Evolutionary conservation across 345 rosid species (phyloP).

Genomic region (Litchi chinensis): DNA sequence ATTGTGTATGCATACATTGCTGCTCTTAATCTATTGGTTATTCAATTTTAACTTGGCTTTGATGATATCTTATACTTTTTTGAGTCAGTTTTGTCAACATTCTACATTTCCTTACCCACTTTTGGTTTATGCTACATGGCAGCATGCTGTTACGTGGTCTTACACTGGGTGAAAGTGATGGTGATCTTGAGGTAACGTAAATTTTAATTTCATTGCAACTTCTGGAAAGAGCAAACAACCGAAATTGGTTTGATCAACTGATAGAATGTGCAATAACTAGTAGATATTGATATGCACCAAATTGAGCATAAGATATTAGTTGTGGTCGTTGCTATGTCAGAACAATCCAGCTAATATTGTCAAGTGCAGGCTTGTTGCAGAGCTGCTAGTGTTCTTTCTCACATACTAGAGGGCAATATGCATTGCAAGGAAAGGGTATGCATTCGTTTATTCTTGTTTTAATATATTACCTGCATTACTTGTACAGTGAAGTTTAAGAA

Average conservation of each 20-base stretch:
- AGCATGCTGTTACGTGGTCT: slow-evolving; percentile 93
- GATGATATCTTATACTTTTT: background rate
- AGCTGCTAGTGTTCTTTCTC: slow-evolving; percentile 94
- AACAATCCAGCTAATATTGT: slow-evolving; percentile 34
- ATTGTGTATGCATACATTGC: slow-evolving; percentile 16
- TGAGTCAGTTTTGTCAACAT: background rate
- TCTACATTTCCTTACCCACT: background rate
- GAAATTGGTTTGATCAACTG: background rate
- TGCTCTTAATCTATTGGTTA: background rate
- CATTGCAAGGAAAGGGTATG: slow-evolving; percentile 91
- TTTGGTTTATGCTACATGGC: slow-evolving; percentile 27
- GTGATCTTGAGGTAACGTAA: slow-evolving; percentile 87
- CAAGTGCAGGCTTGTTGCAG: slow-evolving; percentile 83
- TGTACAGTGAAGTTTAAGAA: background rate
- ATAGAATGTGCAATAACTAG: background rate
- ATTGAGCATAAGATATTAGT: slow-evolving; percentile 16
- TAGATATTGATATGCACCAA: slow-evolving; percentile 11
- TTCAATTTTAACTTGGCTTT: slow-evolving; percentile 1
- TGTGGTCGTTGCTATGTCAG: slow-evolving; percentile 16
- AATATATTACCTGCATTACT: background rate
- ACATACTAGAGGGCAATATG: slow-evolving; percentile 72
- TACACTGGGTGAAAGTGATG: slow-evolving; percentile 79
- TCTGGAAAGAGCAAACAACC: background rate
- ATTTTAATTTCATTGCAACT: background rate
- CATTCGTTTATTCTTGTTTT: background rate